Conservation (phyloP, 129 eudicot genomes). For the Centrapalus pauciflorus region DNA sequence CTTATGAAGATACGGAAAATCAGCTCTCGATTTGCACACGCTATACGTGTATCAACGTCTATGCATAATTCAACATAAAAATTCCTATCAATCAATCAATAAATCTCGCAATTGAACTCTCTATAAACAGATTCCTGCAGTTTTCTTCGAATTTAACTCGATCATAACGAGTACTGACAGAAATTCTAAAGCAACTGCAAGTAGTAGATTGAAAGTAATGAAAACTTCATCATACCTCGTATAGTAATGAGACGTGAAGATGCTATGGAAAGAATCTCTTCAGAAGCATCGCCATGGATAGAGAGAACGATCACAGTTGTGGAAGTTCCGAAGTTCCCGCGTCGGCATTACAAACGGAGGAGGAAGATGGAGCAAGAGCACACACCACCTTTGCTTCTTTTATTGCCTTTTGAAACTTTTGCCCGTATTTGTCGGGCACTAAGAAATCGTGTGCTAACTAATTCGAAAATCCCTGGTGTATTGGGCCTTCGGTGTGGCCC, state of each 20-base stretch:
- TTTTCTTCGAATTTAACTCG: neutral
- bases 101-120: neutral
- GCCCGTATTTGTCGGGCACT: constrained; percentile 18
- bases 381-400: constrained; percentile 15
- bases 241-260: neutral
- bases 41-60: neutral
- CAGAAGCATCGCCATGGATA: neutral
- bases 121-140: neutral
- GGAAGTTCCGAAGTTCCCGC: constrained; percentile 24
- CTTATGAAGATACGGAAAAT: neutral
- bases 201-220: neutral
- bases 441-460: constrained; percentile 24
- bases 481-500: neutral
- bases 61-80: neutral
- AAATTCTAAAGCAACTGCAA: neutral
- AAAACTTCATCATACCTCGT: constrained; percentile 3
- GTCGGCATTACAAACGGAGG: constrained; percentile 13
- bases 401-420: constrained; percentile 18
- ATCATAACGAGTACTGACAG: neutral
- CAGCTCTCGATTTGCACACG: constrained; percentile 17
- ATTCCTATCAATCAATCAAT: neutral
- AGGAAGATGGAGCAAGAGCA: neutral
- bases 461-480: neutral
- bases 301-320: neutral
- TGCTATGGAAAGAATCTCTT: neutral